A percentile compares a stretch with the other conserved stretches of the same genome.
These are phyloP conservation scores for Ammopiptanthus mongolicus DNA, from an alignment of 306 rosid genomes.

Conservation along the genomic window DNA sequence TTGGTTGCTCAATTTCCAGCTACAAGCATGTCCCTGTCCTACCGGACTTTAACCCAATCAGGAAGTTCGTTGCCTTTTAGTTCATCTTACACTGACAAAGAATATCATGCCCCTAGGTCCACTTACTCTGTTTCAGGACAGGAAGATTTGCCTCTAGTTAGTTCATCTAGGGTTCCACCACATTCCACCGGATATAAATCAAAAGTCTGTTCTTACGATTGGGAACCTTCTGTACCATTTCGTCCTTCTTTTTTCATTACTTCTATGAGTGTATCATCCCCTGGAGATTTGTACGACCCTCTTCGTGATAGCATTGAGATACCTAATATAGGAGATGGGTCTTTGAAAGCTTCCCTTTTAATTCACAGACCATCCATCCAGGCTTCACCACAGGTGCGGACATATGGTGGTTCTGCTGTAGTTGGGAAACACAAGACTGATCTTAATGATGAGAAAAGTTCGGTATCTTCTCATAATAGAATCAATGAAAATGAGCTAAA, in stretches of 20 bases:
- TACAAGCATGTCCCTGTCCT: constrained; percentile 29
- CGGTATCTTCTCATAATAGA: constrained; percentile 75
- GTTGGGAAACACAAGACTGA: constrained; percentile 45
- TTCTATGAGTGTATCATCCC: constrained; percentile 40
- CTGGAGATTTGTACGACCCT: constrained; percentile 64
- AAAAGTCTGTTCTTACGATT: constrained; percentile 47
- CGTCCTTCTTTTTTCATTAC: constrained; percentile 77
- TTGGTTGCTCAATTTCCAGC: constrained; percentile 16
- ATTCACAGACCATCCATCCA: constrained; percentile 40
- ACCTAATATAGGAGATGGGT: constrained; percentile 61
- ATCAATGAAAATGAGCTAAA: constrained; percentile 41
- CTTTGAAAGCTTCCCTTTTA: constrained; percentile 50
- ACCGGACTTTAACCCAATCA: constrained; percentile 28
- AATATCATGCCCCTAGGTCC: constrained; percentile 31
- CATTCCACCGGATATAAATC: constrained; percentile 36
- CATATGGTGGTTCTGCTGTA: constrained; percentile 38
- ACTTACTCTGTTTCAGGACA: constrained; percentile 43
- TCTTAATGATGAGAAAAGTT: constrained; percentile 58
- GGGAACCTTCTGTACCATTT: constrained; percentile 96
- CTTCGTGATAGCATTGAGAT: constrained; percentile 66
- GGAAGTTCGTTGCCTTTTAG: constrained; percentile 37
- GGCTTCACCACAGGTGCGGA: constrained; percentile 32
- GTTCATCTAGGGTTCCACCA: constrained; percentile 31
- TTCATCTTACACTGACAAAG: constrained; percentile 36
- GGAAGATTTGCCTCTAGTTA: constrained; percentile 28